Conservation (phyloP, 768 basidiomycete genomes). For the Tylopilus cervinicoccineus region DNA sequence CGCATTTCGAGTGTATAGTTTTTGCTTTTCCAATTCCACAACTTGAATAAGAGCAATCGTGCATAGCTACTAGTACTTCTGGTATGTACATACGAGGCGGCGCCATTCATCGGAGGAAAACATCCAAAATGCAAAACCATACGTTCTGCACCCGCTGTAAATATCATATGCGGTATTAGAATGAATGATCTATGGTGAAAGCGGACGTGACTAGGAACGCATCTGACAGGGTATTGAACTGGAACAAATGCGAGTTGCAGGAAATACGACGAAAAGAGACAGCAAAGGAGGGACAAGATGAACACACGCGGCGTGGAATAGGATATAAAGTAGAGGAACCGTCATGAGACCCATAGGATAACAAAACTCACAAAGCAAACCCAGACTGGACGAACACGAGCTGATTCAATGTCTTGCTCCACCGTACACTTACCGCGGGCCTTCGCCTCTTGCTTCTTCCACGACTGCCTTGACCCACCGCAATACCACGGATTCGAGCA, state of each 20-base stretch:
- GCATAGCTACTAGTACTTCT: slow-evolving; percentile 1
- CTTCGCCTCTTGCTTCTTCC: slow-evolving; percentile 54
- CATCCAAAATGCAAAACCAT: slow-evolving; percentile 3
- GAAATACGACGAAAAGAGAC: not conserved
- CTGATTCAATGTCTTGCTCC: not conserved
- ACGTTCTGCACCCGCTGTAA: not conserved
- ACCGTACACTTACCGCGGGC: slow-evolving; percentile 14
- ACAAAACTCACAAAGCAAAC: slow-evolving; percentile 4
- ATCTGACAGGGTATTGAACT: slow-evolving; percentile 4
- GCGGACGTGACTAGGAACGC: not conserved
- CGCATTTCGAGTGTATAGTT: too few species aligned
- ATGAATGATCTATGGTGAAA: slow-evolving; percentile 13
- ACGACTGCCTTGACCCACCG: slow-evolving; percentile 69
- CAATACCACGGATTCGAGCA: slow-evolving; percentile 62
- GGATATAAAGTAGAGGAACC: slow-evolving; percentile 8
- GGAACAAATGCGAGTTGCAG: not conserved
- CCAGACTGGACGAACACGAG: not conserved
- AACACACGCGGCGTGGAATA: slow-evolving; percentile 11
- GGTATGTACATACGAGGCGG: slow-evolving; percentile 3
- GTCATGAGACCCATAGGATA: slow-evolving; percentile 3
- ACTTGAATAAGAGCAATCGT: not conserved
- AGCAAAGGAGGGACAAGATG: not conserved
- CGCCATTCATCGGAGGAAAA: not conserved
- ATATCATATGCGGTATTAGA: slow-evolving; percentile 15
- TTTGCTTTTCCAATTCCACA: not conserved